Evolutionary conservation across 1,284 basidiomycete genomes (phyloP).

Genomic region (Inonotus obliquus): DNA sequence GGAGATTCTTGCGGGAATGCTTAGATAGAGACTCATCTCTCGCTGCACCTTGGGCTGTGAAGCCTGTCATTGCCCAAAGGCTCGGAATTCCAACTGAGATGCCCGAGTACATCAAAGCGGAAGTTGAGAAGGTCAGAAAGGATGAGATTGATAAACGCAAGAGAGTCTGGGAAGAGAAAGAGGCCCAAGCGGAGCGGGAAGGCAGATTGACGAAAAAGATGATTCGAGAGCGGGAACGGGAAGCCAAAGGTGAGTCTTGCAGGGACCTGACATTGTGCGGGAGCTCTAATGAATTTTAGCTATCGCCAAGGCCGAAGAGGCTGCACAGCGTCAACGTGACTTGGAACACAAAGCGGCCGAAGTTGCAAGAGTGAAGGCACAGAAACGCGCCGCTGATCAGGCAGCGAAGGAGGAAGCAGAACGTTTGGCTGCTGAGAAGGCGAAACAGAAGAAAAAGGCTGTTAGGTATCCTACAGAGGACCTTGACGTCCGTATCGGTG

Average conservation of each 20-base stretch:
- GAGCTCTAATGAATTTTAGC: conserved; percentile 25
- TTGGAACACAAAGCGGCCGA: conserved; percentile 45
- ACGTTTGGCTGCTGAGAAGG: conserved; percentile 60
- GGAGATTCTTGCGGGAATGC: conserved; percentile 93
- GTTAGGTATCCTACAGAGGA: conserved; percentile 85
- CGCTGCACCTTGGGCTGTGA: conserved; percentile 93
- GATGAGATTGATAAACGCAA: conserved; percentile 86
- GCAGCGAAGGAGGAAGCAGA: conserved; percentile 68
- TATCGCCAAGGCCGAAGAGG: conserved; percentile 34
- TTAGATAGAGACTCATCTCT: conserved; percentile 87
- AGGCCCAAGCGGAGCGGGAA: conserved; percentile 28
- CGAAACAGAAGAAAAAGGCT: conserved; percentile 78
- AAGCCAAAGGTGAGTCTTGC: conserved; percentile 56
- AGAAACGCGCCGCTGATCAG: conserved; percentile 44
- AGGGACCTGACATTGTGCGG: conserved; percentile 3
- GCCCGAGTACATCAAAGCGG: conserved; percentile 77
- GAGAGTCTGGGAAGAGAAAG: conserved; percentile 83
- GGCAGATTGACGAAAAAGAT: conserved; percentile 74
- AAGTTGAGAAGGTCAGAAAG: conserved; percentile 77
- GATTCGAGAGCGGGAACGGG: conserved; percentile 69
- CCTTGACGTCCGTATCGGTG: conserved; percentile 70
- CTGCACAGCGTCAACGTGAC: conserved; percentile 64
- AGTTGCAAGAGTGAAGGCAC: conserved; percentile 35
- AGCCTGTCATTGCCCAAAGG: conserved; percentile 73
- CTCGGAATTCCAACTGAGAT: conserved; percentile 84